These are phyloP conservation scores for Lachnellula arida DNA, from an alignment of 2,329 filamentous ascomycete species.

Conservation along the genomic window DNA sequence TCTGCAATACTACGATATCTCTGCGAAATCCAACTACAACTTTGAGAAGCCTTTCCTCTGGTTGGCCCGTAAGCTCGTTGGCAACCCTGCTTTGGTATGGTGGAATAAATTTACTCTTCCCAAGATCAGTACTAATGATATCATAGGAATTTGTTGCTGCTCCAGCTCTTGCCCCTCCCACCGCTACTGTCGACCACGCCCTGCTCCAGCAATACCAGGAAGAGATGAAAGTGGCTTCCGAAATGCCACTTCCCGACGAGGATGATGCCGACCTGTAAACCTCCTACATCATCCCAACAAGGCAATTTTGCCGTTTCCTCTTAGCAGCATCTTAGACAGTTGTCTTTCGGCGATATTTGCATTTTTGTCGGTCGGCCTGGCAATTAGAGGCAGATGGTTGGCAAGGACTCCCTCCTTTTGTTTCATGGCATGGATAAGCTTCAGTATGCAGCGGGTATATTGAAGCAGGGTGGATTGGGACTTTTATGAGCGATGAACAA, in stretches of 20 bases:
- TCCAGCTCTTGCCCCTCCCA: conserved; percentile 88
- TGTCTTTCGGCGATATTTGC: conserved; percentile 30
- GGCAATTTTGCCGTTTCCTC: conserved; percentile 19
- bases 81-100: conserved; percentile 79
- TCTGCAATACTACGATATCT: conserved; percentile 99
- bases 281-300: conserved; percentile 11
- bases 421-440: conserved; percentile 25
- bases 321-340: conserved; percentile 33
- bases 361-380: conserved; percentile 27
- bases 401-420: conserved; percentile 20
- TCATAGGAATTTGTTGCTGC: conserved; percentile 90
- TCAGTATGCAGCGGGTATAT: conserved; percentile 22
- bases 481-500: conserved; percentile 28
- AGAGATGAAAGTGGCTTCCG: conserved; percentile 80
- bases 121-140: conserved; percentile 13
- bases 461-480: conserved; percentile 13
- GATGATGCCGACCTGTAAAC: conserved; percentile 63
- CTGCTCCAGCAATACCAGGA: conserved; percentile 77
- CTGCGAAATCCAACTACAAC: conserved; percentile 99
- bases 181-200: conserved; percentile 80
- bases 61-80: conserved; percentile 97
- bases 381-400: conserved; percentile 30
- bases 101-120: conserved; percentile 10
- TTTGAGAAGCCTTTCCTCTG: conserved; percentile 99
- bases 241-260: conserved; percentile 89